phyloP scores from a whole-genome alignment of 202 grass and related monocot genomes.

The Panicum virgatum region DNA sequence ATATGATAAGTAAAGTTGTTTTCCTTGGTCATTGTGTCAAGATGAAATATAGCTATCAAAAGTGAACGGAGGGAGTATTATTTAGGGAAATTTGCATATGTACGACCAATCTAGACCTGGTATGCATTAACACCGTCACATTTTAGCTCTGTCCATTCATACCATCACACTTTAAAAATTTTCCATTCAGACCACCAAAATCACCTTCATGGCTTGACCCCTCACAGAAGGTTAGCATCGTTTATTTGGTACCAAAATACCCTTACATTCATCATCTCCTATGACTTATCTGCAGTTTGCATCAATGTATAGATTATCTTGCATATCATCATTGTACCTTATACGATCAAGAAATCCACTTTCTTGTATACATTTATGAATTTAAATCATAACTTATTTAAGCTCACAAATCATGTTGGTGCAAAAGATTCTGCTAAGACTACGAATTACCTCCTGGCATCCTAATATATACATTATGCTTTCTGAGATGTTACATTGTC shows the following conservation, averaged over 20 bases:
- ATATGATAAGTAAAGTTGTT: too few species aligned
- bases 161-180: neutral
- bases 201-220: neutral
- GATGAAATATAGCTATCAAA: too few species aligned
- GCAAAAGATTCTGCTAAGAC: neutral
- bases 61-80: too few species aligned
- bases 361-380: neutral
- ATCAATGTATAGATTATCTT: neutral
- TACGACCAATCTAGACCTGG: neutral
- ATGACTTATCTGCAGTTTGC: neutral
- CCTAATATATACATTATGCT: neutral
- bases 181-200: neutral
- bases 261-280: neutral
- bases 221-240: neutral
- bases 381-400: neutral
- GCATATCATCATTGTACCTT: conserved; percentile 3
- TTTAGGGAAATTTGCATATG: neutral
- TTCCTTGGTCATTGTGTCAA: too few species aligned
- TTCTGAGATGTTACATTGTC: neutral
- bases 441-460: neutral
- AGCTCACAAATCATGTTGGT: neutral
- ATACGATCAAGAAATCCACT: neutral
- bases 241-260: neutral
- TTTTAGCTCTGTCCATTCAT: neutral
- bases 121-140: neutral